Evolutionary conservation across 2,329 filamentous ascomycete species (phyloP), one percentile per base, ranked within the genome.

Genomic region (Fusarium sp.): DNA sequence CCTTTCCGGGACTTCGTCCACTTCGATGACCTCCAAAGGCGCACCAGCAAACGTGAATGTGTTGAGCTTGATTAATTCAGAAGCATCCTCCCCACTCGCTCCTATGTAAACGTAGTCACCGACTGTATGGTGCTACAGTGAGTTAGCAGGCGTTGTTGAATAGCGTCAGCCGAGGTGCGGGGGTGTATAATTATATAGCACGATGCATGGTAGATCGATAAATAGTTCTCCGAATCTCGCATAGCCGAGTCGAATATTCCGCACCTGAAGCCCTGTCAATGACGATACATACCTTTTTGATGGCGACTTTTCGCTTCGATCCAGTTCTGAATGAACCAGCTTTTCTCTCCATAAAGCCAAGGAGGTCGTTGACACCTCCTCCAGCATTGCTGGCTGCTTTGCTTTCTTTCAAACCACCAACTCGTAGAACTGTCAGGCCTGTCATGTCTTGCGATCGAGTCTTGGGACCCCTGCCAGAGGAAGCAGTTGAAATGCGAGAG

Each of bases 251-350:
- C 64, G 68, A 63, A 70, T 71, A 56, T 51, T 73, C 68, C 61
- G 69, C 73, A 80, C 79, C 80, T 78, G 77, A 76, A 78, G 68
- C 66, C 73, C 66, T 66, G 79, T 82, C 78, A 80, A 80, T 78
- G 74, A 74, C 71, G 28, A 61, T 82, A 93, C 92, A 90, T 93
- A 95, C 93, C 91, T 94, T 94, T 84, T 90, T 91, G 73, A 95
- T 91, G 80, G 87, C 90, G 77, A 93, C 85, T 75, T 85, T 84
- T 78, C 88, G 86, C 78, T 84, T 79, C 79, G 78, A 76, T 67
- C 79, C 77, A 39, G 86, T 86, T 68, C 84, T 84, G 77, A 90
- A 85, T 73, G 86, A 83, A 62, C 87, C 87, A 52, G 92, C 88
- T 81, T 94, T 94, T 78, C 91, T 89, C 83, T 94, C 91, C 72